Evolutionary conservation across 1,284 basidiomycete species (phyloP).

Genomic region (Papiliotrema flavescens): DNA sequence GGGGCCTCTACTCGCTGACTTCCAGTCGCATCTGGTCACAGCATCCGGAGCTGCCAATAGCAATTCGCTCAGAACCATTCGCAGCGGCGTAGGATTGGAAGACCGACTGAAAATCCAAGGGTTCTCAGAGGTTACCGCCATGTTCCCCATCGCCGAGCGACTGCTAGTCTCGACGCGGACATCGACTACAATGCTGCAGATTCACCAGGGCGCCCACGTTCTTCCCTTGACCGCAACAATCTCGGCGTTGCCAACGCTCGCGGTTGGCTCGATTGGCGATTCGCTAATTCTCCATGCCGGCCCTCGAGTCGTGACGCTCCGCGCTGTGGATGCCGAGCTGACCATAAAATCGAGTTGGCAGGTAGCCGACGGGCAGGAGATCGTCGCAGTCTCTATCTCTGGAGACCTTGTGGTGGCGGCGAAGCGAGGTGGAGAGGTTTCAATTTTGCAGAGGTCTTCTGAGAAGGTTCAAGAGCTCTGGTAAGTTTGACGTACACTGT

Average conservation of each 20-base stretch:
- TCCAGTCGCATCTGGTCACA: conserved; percentile 73
- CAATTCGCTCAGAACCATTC: conserved; percentile 75
- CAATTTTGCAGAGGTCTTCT: conserved; percentile 51
- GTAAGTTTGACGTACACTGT: conserved; percentile 7
- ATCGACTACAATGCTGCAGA: conserved; percentile 40
- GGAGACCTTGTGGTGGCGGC: conserved; percentile 65
- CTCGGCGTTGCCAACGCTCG: conserved; percentile 58
- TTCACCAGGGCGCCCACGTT: conserved; percentile 33
- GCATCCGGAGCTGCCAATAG: conserved; percentile 80
- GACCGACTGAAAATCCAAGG: conserved; percentile 63
- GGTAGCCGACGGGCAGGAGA: conserved; percentile 48
- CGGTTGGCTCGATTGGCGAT: conserved; percentile 54
- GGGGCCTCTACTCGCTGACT: too few species aligned
- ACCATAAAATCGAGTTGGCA: conserved; percentile 2
- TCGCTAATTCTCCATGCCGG: conserved; percentile 70
- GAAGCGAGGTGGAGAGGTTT: conserved; percentile 58
- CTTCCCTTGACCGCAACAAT: conserved; percentile 48
- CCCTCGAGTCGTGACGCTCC: conserved; percentile 54
- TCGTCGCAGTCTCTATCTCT: conserved; percentile 67
- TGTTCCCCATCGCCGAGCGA: conserved; percentile 60
- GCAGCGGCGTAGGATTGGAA: conserved; percentile 80
- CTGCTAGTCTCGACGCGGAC: conserved; percentile 27
- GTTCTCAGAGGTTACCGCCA: conserved; percentile 56
- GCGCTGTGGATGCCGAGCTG: conserved; percentile 32
- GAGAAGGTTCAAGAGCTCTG: conserved; percentile 28